A percentile compares a stretch with the other conserved stretches of the same genome.
Conservation (phyloP, 2,329 filamentous ascomycete genomes). For the Cladosporium cucumerinum region DNA sequence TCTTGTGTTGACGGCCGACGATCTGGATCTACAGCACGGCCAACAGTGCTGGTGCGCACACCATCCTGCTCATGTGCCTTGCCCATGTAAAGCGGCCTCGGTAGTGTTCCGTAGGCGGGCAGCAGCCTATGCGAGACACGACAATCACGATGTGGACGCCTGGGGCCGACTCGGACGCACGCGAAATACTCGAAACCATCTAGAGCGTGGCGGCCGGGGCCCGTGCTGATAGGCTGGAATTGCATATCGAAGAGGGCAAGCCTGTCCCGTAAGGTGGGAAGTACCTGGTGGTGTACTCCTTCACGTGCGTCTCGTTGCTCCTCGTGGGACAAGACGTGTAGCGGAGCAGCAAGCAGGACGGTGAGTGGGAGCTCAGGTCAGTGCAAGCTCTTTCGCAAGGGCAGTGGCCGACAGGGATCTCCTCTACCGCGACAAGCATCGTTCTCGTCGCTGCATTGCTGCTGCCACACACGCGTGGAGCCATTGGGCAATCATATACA, state of each 20-base stretch:
- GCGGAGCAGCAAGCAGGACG: neutral
- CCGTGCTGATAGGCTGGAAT: constrained; percentile 14
- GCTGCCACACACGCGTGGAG: neutral
- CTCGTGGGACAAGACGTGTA: constrained; percentile 2
- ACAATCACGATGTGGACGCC: neutral
- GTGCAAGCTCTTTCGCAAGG: neutral
- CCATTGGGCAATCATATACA: neutral
- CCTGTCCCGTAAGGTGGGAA: neutral
- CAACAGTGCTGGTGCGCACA: neutral
- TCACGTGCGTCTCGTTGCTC: neutral
- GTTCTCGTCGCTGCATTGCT: neutral
- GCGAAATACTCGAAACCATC: neutral
- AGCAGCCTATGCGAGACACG: neutral
- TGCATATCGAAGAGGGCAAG: constrained; percentile 15
- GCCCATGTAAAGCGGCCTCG: neutral
- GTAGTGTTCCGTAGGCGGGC: neutral
- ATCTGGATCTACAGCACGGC: neutral
- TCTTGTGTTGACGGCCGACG: neutral
- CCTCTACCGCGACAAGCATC: constrained; percentile 4
- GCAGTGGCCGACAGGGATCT: neutral
- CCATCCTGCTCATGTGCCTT: neutral
- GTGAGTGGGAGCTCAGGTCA: constrained; percentile 2
- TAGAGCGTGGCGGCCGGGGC: neutral
- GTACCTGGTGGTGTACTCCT: constrained; percentile 6
- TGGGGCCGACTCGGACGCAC: neutral